A percentile compares a stretch with the other conserved stretches of the same genome.
These are phyloP conservation scores for Trichoderma parareesei DNA, from an alignment of 495 filamentous ascomycete genomes.

Conservation along the genomic window DNA sequence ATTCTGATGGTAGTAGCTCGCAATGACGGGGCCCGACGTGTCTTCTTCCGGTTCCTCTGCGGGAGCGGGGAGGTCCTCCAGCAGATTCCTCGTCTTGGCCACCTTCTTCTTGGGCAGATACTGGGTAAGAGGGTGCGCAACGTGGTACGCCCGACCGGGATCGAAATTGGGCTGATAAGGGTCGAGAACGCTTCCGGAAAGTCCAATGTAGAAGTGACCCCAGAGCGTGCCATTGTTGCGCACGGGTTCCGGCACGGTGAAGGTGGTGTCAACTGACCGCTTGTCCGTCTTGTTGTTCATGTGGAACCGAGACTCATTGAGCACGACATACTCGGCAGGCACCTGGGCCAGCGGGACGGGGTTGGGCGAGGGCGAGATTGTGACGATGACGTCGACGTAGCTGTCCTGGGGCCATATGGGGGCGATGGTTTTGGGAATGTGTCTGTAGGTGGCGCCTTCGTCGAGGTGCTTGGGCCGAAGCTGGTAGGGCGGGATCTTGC, in stretches of 20 bases:
- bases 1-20: constrained; percentile 92
- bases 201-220: constrained; percentile 83
- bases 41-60: constrained; percentile 38
- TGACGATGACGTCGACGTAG: constrained; percentile 73
- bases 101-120: constrained; percentile 88
- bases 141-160: constrained; percentile 66
- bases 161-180: constrained; percentile 66
- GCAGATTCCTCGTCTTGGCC: constrained; percentile 80
- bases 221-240: constrained; percentile 91
- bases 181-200: constrained; percentile 66
- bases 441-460: constrained; percentile 57
- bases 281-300: constrained; percentile 74
- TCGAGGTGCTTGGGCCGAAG: constrained; percentile 52
- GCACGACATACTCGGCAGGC: constrained; percentile 50
- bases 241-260: constrained; percentile 68
- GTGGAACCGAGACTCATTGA: constrained; percentile 74
- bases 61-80: constrained; percentile 48
- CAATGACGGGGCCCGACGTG: constrained; percentile 55
- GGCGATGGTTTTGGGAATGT: constrained; percentile 65
- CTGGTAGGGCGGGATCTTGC: constrained; percentile 54
- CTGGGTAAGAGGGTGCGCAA: constrained; percentile 75
- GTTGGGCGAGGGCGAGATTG: constrained; percentile 66
- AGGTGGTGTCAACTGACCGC: constrained; percentile 66
- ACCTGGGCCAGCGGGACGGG: constrained; percentile 56
- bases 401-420: constrained; percentile 83